A percentile compares a stretch with the other conserved stretches of the same genome.
Evolutionary conservation across 257 asterid genomes (phyloP).

Genomic region (Solanum appendiculatum): DNA sequence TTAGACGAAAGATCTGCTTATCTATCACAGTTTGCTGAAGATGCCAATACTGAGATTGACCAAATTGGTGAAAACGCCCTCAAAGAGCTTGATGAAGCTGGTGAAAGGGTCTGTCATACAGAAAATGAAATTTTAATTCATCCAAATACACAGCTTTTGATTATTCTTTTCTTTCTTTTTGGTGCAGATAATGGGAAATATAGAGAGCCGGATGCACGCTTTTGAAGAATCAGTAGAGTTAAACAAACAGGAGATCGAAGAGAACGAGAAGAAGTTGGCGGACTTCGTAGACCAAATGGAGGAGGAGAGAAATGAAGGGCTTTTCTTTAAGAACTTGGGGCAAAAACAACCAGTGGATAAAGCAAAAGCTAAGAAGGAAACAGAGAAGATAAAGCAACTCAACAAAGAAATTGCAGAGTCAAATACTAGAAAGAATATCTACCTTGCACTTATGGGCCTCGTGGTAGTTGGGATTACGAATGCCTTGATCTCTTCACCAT

Average conservation of each 20-base stretch:
- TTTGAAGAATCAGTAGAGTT: constrained; percentile 75
- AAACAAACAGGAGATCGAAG: constrained; percentile 58
- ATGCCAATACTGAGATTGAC: constrained; percentile 83
- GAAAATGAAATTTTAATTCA: not conserved
- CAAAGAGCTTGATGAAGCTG: constrained; percentile 73
- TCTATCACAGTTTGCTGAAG: constrained; percentile 77
- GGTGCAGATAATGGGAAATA: constrained; percentile 78
- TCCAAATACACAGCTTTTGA: not conserved
- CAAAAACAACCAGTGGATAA: constrained; percentile 40
- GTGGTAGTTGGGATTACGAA: constrained; percentile 55
- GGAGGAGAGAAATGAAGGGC: constrained; percentile 67
- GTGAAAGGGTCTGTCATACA: constrained; percentile 45
- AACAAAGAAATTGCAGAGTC: constrained; percentile 55
- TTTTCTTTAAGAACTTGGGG: constrained; percentile 69
- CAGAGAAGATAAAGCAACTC: constrained; percentile 43
- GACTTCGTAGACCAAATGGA: constrained; percentile 57
- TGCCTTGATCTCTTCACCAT: constrained; percentile 34
- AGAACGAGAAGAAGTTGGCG: constrained; percentile 42
- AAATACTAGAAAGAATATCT: constrained; percentile 50
- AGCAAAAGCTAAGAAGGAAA: constrained; percentile 53
- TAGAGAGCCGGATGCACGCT: constrained; percentile 77
- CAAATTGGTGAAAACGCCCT: constrained; percentile 84
- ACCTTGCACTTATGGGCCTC: constrained; percentile 56
- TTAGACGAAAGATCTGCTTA: constrained; percentile 72
- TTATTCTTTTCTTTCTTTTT: constrained; percentile 10